These are phyloP conservation scores for Fraxinus americana DNA, from an alignment of 257 asterid species.

Conservation along the genomic window DNA sequence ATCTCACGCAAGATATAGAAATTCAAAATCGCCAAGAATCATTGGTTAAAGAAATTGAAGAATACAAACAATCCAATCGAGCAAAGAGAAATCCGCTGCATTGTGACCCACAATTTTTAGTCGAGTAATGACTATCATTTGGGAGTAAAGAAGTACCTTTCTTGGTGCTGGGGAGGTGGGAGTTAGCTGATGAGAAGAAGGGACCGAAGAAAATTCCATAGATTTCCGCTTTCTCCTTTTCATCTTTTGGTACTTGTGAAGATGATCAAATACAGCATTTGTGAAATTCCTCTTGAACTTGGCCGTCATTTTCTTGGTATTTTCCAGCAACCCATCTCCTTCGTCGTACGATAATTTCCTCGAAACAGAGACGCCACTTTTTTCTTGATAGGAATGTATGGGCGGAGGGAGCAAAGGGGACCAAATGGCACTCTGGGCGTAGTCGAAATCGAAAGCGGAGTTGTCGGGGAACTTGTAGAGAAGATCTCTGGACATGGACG, in stretches of 20 bases:
- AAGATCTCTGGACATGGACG: constrained; percentile 72
- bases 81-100: constrained; percentile 8
- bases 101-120: not conserved
- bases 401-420: constrained; percentile 73
- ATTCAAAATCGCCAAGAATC: no score
- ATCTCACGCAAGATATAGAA: no score
- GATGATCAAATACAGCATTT: constrained; percentile 34
- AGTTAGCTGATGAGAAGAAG: constrained; percentile 36
- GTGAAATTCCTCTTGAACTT: constrained; percentile 59
- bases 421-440: constrained; percentile 93
- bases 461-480: constrained; percentile 83
- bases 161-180: constrained; percentile 43
- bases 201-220: constrained; percentile 42
- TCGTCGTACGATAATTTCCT: constrained; percentile 44
- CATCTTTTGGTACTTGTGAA: constrained; percentile 40
- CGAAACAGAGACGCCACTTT: constrained; percentile 29
- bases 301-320: constrained; percentile 46
- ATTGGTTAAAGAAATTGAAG: no score
- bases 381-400: not conserved
- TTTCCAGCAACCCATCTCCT: constrained; percentile 32
- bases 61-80: constrained; percentile 20
- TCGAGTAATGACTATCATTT: not conserved
- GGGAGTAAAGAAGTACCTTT: constrained; percentile 43
- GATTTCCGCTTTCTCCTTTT: constrained; percentile 41
- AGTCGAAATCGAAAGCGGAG: constrained; percentile 83